Evolutionary conservation across 352 stramenopile species (phyloP).

Genomic region (Globisporangium camurandrum): DNA sequence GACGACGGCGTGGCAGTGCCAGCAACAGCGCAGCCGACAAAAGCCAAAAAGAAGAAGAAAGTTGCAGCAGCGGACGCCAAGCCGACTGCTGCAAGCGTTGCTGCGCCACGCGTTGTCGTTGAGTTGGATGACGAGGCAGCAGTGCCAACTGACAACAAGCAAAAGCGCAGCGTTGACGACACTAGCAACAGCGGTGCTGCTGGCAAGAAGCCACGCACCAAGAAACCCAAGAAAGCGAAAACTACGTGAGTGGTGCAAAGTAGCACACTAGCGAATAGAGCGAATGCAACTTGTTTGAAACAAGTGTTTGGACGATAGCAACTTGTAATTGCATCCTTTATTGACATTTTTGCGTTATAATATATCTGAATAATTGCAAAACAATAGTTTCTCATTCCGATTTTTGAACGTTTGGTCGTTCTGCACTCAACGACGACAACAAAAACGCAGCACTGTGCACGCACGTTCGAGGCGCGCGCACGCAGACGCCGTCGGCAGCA

Average conservation of each 20-base stretch:
- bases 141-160: slow-evolving; percentile 1
- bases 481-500: too few relatives aligned
- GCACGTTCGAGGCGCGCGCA: too few relatives aligned
- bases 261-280: neutral
- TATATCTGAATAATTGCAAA: too few relatives aligned
- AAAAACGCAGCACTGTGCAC: too few relatives aligned
- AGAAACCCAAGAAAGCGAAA: slow-evolving; percentile 9
- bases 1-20: slow-evolving; percentile 11
- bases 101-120: slow-evolving; percentile 56
- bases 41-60: slow-evolving; percentile 43
- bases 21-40: slow-evolving; percentile 25
- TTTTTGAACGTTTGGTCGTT: too few relatives aligned
- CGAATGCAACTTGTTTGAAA: too few relatives aligned
- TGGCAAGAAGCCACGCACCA: slow-evolving; percentile 14
- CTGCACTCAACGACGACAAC: too few relatives aligned
- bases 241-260: neutral
- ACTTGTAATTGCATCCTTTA: too few relatives aligned
- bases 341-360: too few relatives aligned
- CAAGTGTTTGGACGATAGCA: too few relatives aligned
- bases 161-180: slow-evolving; percentile 11
- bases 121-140: slow-evolving; percentile 32
- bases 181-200: slow-evolving; percentile 9
- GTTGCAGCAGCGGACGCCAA: slow-evolving; percentile 11
- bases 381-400: too few relatives aligned
- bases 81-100: slow-evolving; percentile 19